Base-by-base conservation (phyloP, 2,329 filamentous ascomycete genomes). In the Stagonosporopsis rhizophila region DNA sequence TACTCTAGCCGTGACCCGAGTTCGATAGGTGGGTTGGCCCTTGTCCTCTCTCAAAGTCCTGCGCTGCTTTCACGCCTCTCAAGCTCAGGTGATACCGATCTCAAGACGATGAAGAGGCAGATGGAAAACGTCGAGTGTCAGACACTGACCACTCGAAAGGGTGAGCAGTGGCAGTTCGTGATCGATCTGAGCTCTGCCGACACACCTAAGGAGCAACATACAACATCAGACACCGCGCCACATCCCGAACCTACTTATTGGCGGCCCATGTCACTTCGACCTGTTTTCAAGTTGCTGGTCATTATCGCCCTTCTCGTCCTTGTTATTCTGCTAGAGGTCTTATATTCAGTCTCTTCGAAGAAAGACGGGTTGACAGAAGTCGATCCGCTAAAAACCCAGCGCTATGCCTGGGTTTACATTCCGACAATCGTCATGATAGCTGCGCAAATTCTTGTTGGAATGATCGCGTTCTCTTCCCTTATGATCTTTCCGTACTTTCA, bases 401-500 rank as follows among this genome's bases (percentile, higher is more conserved):
- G 44, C 12, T 47, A 39, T 22, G 44, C 44, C 9, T 47, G 44
- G 44, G 44, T 47, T 17, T 47, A 47, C 14, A 7, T 47, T 22
- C 44, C 44, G 3, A 23, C 44, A 12, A 39, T 47, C 9, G 35
- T 47, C 22, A 47, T 47, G 44, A n/a, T 47, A n/a, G 22, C 11
- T 2, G 32, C 23, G n/a, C 44, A 47, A 47, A 47, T 34, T 20
- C 34, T 47, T 9, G 44, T 47, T 28, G 44, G 34, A 11, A 47
- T 39, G 44, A 22, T 47, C 11, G 34, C 44, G 6, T 47, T 47
- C 14, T 47, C 44, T 14, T 38, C 34, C 2, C 34, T 47, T 2
- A n/a, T 47, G 34, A 30, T 47, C 9, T 47, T 47, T 30, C 44
- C 44, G 3, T 47, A 47, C 44, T 47, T 47, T n/a, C 34, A 25